These are phyloP conservation scores for Paratinospora sagittata DNA, from an alignment of 164 flowering plant genomes.

Conservation along the genomic window DNA sequence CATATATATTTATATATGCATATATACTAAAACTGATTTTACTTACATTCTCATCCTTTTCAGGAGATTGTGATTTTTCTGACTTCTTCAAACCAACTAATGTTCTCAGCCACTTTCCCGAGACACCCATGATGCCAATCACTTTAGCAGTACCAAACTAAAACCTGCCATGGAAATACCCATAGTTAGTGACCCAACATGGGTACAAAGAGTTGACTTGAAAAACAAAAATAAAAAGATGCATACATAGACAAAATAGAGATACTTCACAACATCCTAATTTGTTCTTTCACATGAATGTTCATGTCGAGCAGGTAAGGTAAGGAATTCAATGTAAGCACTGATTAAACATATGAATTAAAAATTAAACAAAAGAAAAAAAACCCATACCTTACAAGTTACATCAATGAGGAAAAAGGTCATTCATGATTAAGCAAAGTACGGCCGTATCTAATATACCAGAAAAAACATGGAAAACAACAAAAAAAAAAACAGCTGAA, in stretches of 20 bases:
- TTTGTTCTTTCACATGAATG: too few relatives aligned
- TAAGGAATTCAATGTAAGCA: not conserved
- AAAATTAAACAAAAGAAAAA: too few relatives aligned
- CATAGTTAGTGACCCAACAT: slow-evolving; percentile 1
- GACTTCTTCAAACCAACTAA: slow-evolving; percentile 71
- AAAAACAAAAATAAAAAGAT: too few relatives aligned
- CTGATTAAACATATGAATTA: too few relatives aligned
- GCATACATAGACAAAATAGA: not conserved
- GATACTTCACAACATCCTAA: not conserved
- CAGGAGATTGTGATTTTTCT: slow-evolving; percentile 58
- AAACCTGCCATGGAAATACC: slow-evolving; percentile 27
- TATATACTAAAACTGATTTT: not conserved
- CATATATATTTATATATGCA: not conserved
- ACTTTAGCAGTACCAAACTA: slow-evolving; percentile 16
- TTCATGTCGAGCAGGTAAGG: not conserved
- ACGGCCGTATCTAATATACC: too few relatives aligned
- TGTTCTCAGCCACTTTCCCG: slow-evolving; percentile 81
- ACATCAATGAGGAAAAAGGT: too few relatives aligned
- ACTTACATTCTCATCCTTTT: slow-evolving; percentile 57
- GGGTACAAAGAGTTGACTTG: not conserved
- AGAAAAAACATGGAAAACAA: too few relatives aligned
- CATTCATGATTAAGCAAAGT: too few relatives aligned
- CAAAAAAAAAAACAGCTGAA: too few relatives aligned
- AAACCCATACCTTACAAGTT: too few relatives aligned
- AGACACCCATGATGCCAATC: slow-evolving; percentile 53